These are phyloP conservation scores for Panicum virgatum DNA, from an alignment of 202 grass and related monocot genomes.

Conservation along the genomic window DNA sequence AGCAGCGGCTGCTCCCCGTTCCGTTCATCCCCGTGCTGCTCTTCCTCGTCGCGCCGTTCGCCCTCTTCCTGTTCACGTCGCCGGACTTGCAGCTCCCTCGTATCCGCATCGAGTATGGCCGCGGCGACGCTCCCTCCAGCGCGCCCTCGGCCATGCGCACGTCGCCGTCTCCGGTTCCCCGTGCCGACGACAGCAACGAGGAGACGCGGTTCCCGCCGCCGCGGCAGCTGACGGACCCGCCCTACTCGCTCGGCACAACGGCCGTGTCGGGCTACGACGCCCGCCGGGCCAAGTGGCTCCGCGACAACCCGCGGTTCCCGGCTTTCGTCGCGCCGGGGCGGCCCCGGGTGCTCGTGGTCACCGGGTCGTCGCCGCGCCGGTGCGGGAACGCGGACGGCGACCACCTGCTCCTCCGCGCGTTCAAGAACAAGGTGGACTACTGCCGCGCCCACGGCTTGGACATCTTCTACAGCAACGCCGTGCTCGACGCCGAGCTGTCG, in stretches of 20 bases:
- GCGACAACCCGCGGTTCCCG: constrained; percentile 47
- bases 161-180: neutral
- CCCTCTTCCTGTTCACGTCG: constrained; percentile 34
- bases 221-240: constrained; percentile 49
- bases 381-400: constrained; percentile 67
- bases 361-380: constrained; percentile 59
- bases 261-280: constrained; percentile 60
- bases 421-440: constrained; percentile 99
- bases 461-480: constrained; percentile 84
- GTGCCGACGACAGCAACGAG: neutral
- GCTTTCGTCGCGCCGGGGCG: constrained; percentile 37
- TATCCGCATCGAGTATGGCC: constrained; percentile 45
- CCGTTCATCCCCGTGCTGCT: constrained; percentile 27
- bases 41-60: constrained; percentile 35
- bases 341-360: constrained; percentile 79
- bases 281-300: constrained; percentile 59
- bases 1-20: neutral
- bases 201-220: constrained; percentile 10
- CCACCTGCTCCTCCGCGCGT: constrained; percentile 71
- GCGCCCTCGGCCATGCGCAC: neutral
- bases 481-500: constrained; percentile 67
- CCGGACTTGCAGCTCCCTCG: constrained; percentile 32
- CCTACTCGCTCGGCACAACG: constrained; percentile 48
- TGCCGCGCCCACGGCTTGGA: constrained; percentile 79
- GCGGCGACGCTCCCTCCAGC: neutral